phyloP scores from a whole-genome alignment of 176 grass and related monocot species.

The Zoysia japonica region DNA sequence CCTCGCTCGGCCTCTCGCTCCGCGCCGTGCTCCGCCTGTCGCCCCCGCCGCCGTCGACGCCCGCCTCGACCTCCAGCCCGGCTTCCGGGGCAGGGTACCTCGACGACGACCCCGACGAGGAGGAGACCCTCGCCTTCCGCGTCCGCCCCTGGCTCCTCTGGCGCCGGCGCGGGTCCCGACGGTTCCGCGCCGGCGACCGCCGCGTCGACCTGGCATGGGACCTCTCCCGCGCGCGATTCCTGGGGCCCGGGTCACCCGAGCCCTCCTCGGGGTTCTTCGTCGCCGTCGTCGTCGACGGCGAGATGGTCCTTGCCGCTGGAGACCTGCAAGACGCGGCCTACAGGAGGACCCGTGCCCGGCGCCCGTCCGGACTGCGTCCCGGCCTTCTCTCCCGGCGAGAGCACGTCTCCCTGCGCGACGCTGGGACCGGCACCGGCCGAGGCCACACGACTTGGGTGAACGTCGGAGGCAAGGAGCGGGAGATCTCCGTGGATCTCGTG shows the following conservation, averaged over 20 bases:
- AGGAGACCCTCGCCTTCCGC: constrained; percentile 54
- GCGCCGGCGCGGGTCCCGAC: constrained; percentile 50
- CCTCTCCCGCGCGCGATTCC: constrained; percentile 61
- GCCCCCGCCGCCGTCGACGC: background rate
- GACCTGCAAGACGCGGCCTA: constrained; percentile 63
- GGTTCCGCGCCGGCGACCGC: constrained; percentile 46
- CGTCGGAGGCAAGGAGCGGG: constrained; percentile 64
- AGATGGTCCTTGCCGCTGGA: constrained; percentile 74
- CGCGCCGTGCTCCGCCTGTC: constrained; percentile 63
- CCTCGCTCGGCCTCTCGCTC: constrained; percentile 66
- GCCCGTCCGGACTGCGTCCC: constrained; percentile 5
- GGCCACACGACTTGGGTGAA: constrained; percentile 54
- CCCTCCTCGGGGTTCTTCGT: constrained; percentile 67
- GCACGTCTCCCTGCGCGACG: constrained; percentile 56
- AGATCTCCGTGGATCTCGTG: constrained; percentile 75
- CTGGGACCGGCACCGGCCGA: background rate
- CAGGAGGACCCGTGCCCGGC: constrained; percentile 33
- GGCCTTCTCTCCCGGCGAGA: constrained; percentile 55
- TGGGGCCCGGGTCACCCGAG: constrained; percentile 44
- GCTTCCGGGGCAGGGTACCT: constrained; percentile 11
- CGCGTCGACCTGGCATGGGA: constrained; percentile 63
- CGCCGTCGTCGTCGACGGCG: constrained; percentile 59
- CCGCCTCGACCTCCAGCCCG: background rate
- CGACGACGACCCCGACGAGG: constrained; percentile 45
- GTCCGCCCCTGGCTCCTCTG: constrained; percentile 73